These are phyloP conservation scores for Kazachstania psychrophila DNA, from an alignment of 805 yeast species.

Conservation along the genomic window DNA sequence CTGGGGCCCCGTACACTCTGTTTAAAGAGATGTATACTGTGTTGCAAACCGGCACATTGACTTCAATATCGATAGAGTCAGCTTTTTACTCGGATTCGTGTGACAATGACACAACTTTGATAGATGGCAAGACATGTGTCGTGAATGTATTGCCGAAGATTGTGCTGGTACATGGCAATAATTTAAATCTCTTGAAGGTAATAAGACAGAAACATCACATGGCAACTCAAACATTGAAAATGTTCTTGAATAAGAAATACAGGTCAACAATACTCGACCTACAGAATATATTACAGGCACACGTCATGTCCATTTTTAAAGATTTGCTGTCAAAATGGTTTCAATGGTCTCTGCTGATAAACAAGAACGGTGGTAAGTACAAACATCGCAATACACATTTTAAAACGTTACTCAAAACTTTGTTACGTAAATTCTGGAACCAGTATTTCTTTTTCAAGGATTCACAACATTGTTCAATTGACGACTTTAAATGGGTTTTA, in stretches of 20 bases:
- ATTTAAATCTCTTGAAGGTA: too few relatives aligned
- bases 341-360: conserved; percentile 2
- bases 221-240: too few relatives aligned
- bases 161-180: background rate
- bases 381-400: background rate
- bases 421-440: background rate
- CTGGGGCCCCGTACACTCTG: background rate
- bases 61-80: background rate
- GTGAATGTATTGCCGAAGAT: background rate
- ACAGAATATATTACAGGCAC: too few relatives aligned
- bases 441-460: background rate
- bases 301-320: too few relatives aligned
- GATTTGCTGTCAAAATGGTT: conserved; percentile 3
- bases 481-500: background rate
- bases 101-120: background rate
- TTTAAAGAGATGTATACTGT: background rate
- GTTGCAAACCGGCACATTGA: background rate
- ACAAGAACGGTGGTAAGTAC: conserved; percentile 3
- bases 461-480: background rate
- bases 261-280: too few relatives aligned
- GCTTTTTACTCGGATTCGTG: background rate
- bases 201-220: too few relatives aligned
- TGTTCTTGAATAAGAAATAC: too few relatives aligned
- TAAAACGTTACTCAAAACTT: background rate
- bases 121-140: background rate